phyloP scores from a whole-genome alignment of 441 rosid species.

The Erodium trifolium region DNA sequence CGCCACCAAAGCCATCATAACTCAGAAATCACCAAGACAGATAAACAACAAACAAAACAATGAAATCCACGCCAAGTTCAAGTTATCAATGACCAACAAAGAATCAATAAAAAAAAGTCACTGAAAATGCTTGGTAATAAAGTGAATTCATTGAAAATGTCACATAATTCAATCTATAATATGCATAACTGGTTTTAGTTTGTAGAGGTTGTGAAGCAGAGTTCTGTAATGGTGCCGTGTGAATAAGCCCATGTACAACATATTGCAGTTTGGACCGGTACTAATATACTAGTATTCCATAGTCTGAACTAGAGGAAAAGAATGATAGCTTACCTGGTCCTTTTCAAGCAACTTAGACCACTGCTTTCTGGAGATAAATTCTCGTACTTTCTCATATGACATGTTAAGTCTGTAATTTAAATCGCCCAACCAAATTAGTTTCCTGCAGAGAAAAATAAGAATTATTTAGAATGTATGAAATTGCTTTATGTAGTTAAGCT shows the following conservation, averaged over 20 bases:
- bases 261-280: neutral
- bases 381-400: conserved; percentile 59
- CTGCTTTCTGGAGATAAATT: conserved; percentile 52
- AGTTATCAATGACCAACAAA: no score
- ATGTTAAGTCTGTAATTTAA: conserved; percentile 79
- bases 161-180: neutral
- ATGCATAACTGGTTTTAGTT: neutral
- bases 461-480: neutral
- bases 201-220: neutral
- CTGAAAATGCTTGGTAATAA: neutral
- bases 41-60: neutral
- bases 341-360: conserved; percentile 62
- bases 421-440: conserved; percentile 89
- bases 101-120: no score
- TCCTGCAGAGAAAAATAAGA: conserved; percentile 31
- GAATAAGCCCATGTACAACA: neutral
- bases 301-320: neutral
- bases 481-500: neutral
- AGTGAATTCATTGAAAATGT: neutral
- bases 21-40: neutral
- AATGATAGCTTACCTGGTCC: conserved; percentile 61
- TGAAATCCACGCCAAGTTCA: neutral
- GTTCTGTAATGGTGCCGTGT: neutral
- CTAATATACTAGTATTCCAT: neutral
- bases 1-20: neutral